Percentiles rank a stretch among this genome's conserved stretches.
Evolutionary conservation across 2,329 filamentous ascomycete species (phyloP).

Genomic region (Bretziella fagacearum): DNA sequence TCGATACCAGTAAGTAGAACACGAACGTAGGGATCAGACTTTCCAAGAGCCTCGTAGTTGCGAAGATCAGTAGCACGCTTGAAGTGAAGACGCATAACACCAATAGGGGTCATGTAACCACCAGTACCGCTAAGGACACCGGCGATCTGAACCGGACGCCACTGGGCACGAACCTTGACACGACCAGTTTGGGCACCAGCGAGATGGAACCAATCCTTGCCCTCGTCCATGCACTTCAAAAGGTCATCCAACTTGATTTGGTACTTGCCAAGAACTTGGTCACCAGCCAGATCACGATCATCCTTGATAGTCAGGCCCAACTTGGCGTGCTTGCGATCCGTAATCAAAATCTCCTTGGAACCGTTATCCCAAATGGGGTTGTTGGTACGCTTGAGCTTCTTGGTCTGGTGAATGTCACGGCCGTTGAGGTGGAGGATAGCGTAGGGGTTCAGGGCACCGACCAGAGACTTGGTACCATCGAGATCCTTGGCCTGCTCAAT

Average conservation of each 20-base stretch:
- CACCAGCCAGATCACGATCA: conserved; percentile 66
- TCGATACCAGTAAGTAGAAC: conserved; percentile 80
- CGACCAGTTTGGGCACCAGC: conserved; percentile 65
- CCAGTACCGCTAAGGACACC: conserved; percentile 61
- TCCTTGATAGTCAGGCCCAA: conserved; percentile 90
- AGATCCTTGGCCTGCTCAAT: conserved; percentile 94
- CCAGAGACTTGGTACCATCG: conserved; percentile 77
- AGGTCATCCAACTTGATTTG: conserved; percentile 93
- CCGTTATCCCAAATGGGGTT: conserved; percentile 92
- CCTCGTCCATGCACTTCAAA: conserved; percentile 76
- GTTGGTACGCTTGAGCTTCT: conserved; percentile 91
- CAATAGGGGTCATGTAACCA: conserved; percentile 84
- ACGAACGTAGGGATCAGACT: conserved; percentile 87
- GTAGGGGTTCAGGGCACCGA: conserved; percentile 84
- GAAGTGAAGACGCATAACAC: conserved; percentile 90
- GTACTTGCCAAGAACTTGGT: conserved; percentile 78
- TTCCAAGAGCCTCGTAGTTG: conserved; percentile 88
- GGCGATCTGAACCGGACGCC: conserved; percentile 83
- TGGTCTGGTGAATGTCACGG: conserved; percentile 75
- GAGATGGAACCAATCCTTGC: conserved; percentile 91
- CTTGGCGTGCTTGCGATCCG: conserved; percentile 77
- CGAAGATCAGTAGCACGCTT: conserved; percentile 65
- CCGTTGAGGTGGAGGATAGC: conserved; percentile 77
- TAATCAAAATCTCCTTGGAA: conserved; percentile 86
- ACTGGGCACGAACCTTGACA: conserved; percentile 79